Evolutionary conservation across 371 early-diverging fungal genomes (phyloP), one percentile per base, ranked within the genome.

Genomic region (Actinomortierella wolfii): DNA sequence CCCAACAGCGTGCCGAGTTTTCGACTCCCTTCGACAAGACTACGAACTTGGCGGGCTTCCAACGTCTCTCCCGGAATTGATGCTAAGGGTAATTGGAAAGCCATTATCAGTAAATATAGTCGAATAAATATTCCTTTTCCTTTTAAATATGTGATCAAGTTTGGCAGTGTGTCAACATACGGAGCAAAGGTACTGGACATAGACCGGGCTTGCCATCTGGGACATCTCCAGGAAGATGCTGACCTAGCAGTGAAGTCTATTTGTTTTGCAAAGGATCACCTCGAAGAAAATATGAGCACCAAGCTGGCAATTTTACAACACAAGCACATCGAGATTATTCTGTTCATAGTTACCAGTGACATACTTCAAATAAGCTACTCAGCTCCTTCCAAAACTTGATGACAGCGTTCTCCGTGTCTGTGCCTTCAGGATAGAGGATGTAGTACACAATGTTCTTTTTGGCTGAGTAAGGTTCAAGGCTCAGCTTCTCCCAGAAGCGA

Each of bases 401-500:
- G 4, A 81, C 78, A 18, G 67, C 51, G 18, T 39, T 48, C 42
- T 81, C 84, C 18, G 85, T 69, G 5, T 80, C 76, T 1, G 76
- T 75, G 3, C 82, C 79, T 45, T 77, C 76, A 3, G 86, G 88
- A 55, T 76, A 84, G 2, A 88, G 64, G 13, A 80, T 82, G 67
- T 84, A 84, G 59, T 86, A 88, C 4, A 61, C 64, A 20, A 88
- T 67, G 25, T 78, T 79, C 60, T 88, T 88, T 54, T 76, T 81
- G 39, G 56, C 54, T 1, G 82, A 84, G 34, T 82, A 85, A 1
- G 88, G 88, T 43, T 84, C 84, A 29, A 88, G 61, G 29, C 86
- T 78, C 42, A 85, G 66, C 25, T 85, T 85, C 40, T 86, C 86
- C 88, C 88, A 88, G 59, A 83, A 84, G 17, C 79, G 76, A 11